Evolutionary conservation across 495 filamentous ascomycete species (phyloP).

Genomic region (Aspergillus mulundensis): DNA sequence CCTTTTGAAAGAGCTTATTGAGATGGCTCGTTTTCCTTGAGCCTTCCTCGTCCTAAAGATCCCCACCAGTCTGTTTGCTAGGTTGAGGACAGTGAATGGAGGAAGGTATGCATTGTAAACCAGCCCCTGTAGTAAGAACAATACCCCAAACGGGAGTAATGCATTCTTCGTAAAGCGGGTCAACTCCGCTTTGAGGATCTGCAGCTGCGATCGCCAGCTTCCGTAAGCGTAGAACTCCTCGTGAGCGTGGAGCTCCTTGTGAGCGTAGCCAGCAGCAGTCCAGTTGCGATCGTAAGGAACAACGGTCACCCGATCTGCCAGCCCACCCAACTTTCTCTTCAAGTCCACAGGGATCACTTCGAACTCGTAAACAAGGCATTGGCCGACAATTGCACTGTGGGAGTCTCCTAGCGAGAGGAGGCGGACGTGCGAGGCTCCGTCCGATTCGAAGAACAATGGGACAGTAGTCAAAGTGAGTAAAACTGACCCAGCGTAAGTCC

Average conservation of each 20-base stretch:
- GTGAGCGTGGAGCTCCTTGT: too few relatives aligned
- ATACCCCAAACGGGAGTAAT: conserved; percentile 31
- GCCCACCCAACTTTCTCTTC: background rate
- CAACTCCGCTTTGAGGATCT: conserved; percentile 2
- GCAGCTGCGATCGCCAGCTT: conserved; percentile 2
- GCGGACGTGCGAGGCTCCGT: background rate
- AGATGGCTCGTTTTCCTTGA: conserved; percentile 5
- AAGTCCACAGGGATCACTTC: background rate
- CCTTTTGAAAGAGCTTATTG: conserved; percentile 14
- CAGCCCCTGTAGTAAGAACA: conserved; percentile 36
- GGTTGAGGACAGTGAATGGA: conserved; percentile 19
- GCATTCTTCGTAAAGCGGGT: conserved; percentile 8
- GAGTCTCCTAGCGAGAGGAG: conserved; percentile 7
- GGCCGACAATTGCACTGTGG: conserved; percentile 19
- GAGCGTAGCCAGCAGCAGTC: background rate
- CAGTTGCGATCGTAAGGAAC: background rate
- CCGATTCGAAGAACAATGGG: conserved; percentile 14
- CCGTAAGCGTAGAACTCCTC: background rate
- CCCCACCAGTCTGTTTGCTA: conserved; percentile 3
- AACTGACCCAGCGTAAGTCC: conserved; percentile 4
- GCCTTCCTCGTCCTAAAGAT: background rate
- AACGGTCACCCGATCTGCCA: conserved; percentile 2
- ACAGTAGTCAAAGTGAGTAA: conserved; percentile 13
- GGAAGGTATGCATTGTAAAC: conserved; percentile 32
- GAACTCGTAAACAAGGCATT: conserved; percentile 28